Evolutionary conservation across 805 yeast genomes (phyloP), one percentile per base, ranked within the genome.

Genomic region (Candida sakaeoensis): DNA sequence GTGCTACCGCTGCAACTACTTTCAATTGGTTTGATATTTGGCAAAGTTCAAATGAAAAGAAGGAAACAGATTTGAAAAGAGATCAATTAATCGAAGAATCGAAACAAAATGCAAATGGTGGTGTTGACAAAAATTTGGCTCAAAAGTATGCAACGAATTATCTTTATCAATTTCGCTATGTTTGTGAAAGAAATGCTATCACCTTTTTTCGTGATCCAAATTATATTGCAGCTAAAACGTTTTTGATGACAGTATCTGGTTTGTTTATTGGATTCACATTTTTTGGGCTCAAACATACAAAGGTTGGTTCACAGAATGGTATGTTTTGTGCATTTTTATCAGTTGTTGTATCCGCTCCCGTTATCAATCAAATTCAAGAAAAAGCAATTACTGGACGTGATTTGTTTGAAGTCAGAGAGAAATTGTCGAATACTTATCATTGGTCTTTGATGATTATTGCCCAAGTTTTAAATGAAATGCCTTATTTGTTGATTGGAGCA

Each of bases 371-470:
- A 59, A 72, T 79, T 40, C 84, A 80, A 52, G 79, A 73, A 16
- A 70, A 73, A 41, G 82, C 82, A 18, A 69, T 76, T 33, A 65
- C 61, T 14, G 68, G 80, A 15, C 72, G 89, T 52, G 82, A 78
- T 41, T 56, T 82, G 29, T 84, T 63, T 52, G 90, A 83, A 57
- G 85, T 76, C 10, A 72, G 91, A 52, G 91, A 84, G 54, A 69
- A 78, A 15, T 74, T 79, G 43, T 79, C 86, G 4, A 82, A 82
- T 53, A 84, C 85, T 29, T 84, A 79, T 65, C 83, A 80, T 51
- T 84, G 90, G 90, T 66, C 79, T 19, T 58, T 74, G 29, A 58
- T 84, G 58, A 52, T 81, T 35, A 36, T 80, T 14, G 58, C 82
- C 5, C 80, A 80, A 50, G 66, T 66, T 45, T 29, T 77, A 14